Base-by-base conservation (phyloP, 768 basidiomycete species). In the Leccinum pellstonianum region DNA sequence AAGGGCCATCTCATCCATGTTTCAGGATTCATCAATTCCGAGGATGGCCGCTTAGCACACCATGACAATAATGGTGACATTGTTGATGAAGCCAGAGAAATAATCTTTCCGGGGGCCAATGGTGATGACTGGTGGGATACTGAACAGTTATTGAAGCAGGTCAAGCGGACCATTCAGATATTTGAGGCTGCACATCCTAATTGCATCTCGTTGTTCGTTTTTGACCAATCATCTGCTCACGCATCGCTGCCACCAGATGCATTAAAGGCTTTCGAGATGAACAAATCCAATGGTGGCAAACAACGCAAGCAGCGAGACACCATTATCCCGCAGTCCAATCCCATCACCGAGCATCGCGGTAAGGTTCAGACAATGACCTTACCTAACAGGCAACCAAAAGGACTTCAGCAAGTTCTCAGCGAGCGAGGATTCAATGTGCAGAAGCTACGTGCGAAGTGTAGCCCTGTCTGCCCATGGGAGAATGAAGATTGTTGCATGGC, bases 1-100 rank as follows among this genome's bases (percentile, higher is more conserved):
- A 23, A 23, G 23, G 23, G 23, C 73, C 7, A 65, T 0, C 54
- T 77, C 3, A 77, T 79, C 31, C 76, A 79, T 67, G 68, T 76
- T 10, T 81, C 77, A 5, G 77, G 73, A 19, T 79, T 79, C 56
- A 75, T 80, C 47, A 70, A 73, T 54, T 65, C 67, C 15, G 66
- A 67, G 7, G 70, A 61, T 54, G 76, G 79, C 0, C 67, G 64
- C 4, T 63, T 79, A 10, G 59, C 74, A 33, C 12, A 63, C 1
- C 38, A 10, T 15, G n/a, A 76, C 35, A 68, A 76, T 53, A 12
- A 52, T 50, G 59, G 64, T 9, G 29, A 55, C 4, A 56, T 67
- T 51, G 31, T 62, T 14, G 47, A 64, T 55, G 70, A 73, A 47
- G 72, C 72, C 33, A 21, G 56, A 10, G 47, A 54, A 52, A 66